Conservation (phyloP, 2,329 filamentous ascomycete genomes). For the Diplodia mutila region DNA sequence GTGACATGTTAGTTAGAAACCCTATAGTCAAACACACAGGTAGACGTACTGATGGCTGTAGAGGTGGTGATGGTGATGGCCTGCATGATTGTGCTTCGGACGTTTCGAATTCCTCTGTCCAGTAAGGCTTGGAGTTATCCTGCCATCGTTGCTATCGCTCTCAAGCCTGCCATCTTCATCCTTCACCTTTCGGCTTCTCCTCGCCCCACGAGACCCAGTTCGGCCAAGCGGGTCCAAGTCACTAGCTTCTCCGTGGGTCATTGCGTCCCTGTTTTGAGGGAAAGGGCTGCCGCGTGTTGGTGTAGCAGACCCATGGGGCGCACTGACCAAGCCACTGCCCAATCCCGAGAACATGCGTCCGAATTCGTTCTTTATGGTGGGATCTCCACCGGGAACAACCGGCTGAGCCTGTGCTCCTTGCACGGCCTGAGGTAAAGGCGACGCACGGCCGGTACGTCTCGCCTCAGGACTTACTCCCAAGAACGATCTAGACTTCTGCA, state of each 20-base stretch:
- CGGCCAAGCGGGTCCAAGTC: conserved; percentile 38
- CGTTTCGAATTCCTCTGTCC: conserved; percentile 71
- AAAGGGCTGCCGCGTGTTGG: conserved; percentile 58
- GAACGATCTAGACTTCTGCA: conserved; percentile 66
- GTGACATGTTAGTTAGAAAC: conserved; percentile 41
- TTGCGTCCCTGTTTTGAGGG: conserved; percentile 37
- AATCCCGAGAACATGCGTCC: conserved; percentile 96
- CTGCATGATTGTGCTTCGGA: conserved; percentile 52
- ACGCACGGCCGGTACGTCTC: conserved; percentile 80
- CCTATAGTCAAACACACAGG: background rate
- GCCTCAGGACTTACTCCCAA: conserved; percentile 75
- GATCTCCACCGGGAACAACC: conserved; percentile 77
- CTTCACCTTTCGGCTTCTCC: conserved; percentile 64
- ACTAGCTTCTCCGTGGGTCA: conserved; percentile 32
- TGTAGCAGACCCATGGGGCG: conserved; percentile 58
- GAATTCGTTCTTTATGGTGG: conserved; percentile 92
- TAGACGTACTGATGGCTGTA: conserved; percentile 55
- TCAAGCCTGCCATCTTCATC: conserved; percentile 72
- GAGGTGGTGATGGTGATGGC: conserved; percentile 65
- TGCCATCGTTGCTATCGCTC: conserved; percentile 67
- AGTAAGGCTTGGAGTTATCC: conserved; percentile 61
- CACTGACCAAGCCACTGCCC: conserved; percentile 67
- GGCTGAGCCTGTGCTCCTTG: conserved; percentile 86
- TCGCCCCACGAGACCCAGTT: conserved; percentile 43
- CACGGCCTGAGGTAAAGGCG: conserved; percentile 88